phyloP scores from a whole-genome alignment of 2,329 filamentous ascomycete species.

The Ophiocordyceps unilateralis region DNA sequence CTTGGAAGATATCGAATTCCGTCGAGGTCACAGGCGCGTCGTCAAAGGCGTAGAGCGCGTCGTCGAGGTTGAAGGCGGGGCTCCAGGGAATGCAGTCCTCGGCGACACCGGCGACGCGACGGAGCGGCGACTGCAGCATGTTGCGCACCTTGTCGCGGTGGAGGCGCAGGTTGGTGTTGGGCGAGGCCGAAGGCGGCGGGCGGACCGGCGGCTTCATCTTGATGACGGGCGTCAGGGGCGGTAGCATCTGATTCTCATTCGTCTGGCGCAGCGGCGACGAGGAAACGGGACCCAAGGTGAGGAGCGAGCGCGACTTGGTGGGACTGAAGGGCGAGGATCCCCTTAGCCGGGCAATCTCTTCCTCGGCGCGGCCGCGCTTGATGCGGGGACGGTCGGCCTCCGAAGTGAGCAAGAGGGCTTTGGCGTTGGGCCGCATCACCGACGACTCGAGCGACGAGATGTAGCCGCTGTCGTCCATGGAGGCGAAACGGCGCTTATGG shows the following conservation, averaged over 20 bases:
- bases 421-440: slow-evolving; percentile 52
- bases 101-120: slow-evolving; percentile 24
- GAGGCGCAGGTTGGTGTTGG: slow-evolving; percentile 78
- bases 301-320: slow-evolving; percentile 44
- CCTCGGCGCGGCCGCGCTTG: slow-evolving; percentile 82
- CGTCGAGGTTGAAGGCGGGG: slow-evolving; percentile 48
- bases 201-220: slow-evolving; percentile 50
- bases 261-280: slow-evolving; percentile 50
- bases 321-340: slow-evolving; percentile 90
- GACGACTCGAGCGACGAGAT: slow-evolving; percentile 94
- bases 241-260: slow-evolving; percentile 43
- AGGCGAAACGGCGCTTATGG: slow-evolving; percentile 60
- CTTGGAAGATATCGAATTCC: slow-evolving; percentile 47
- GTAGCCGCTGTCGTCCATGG: slow-evolving; percentile 86
- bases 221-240: slow-evolving; percentile 67
- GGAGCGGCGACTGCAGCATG: slow-evolving; percentile 62
- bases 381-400: slow-evolving; percentile 66
- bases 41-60: slow-evolving; percentile 30
- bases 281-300: slow-evolving; percentile 34
- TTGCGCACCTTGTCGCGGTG: slow-evolving; percentile 71
- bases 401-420: slow-evolving; percentile 50
- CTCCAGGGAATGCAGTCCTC: slow-evolving; percentile 41
- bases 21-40: slow-evolving; percentile 30
- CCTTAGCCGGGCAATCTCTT: slow-evolving; percentile 84
- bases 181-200: slow-evolving; percentile 62